Evolutionary conservation across 108 stramenopile genomes (phyloP).

Genomic region (Cylindrotheca fusiformis): DNA sequence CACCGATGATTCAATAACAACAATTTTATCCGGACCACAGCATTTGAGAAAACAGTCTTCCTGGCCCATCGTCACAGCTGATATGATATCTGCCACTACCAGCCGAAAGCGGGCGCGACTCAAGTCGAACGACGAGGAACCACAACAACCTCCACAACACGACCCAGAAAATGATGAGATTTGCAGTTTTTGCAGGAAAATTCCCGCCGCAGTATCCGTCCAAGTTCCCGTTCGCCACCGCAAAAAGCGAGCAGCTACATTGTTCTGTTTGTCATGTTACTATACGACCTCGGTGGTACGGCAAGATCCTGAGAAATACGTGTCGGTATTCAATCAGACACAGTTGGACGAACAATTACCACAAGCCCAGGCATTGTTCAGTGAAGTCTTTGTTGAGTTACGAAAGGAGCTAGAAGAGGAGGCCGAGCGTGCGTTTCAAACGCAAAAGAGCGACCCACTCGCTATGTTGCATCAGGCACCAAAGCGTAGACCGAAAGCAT

Average conservation of each 20-base stretch:
- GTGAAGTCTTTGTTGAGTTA: conserved; percentile 65
- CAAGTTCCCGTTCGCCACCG: conserved; percentile 22
- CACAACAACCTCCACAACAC: too few relatives aligned
- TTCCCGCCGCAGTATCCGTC: conserved; percentile 24
- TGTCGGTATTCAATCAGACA: conserved; percentile 32
- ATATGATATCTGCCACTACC: neutral
- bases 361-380: conserved; percentile 59
- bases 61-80: too few relatives aligned
- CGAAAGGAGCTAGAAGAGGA: conserved; percentile 59
- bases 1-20: too few relatives aligned
- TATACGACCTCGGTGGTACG: conserved; percentile 69
- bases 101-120: neutral
- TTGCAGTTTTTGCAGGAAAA: conserved; percentile 33
- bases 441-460: conserved; percentile 27
- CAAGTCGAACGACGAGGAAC: neutral
- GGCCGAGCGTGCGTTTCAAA: conserved; percentile 50
- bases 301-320: conserved; percentile 28
- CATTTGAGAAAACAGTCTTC: too few relatives aligned
- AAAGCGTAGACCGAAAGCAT: conserved; percentile 4
- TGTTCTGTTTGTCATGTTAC: conserved; percentile 66
- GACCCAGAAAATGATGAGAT: conserved; percentile 1
- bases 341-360: conserved; percentile 51
- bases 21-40: too few relatives aligned
- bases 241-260: conserved; percentile 18
- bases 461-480: conserved; percentile 23